Evolutionary conservation across 2,329 filamentous ascomycete species (phyloP).

Genomic region (Phaeosphaeria sp.): DNA sequence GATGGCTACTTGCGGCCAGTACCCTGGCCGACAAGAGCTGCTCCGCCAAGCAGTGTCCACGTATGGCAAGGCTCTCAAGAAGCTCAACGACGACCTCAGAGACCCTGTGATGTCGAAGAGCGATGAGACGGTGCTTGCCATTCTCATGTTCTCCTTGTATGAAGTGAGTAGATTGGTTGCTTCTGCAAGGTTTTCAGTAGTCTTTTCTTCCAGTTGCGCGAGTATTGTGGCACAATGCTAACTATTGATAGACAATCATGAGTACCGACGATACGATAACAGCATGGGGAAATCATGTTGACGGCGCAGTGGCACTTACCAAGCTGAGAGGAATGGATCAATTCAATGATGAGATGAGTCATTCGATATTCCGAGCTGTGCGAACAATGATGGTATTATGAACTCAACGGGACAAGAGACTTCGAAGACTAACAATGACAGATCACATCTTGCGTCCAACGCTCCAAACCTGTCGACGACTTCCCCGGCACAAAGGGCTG

Average conservation of each 20-base stretch:
- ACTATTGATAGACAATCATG: conserved; percentile 43
- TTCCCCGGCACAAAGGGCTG: conserved; percentile 47
- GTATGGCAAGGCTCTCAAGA: conserved; percentile 48
- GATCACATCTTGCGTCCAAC: conserved; percentile 50
- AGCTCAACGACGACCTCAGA: conserved; percentile 45
- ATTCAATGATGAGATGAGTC: conserved; percentile 45
- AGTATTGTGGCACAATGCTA: conserved; percentile 11
- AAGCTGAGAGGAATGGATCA: conserved; percentile 49
- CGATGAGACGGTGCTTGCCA: conserved; percentile 49
- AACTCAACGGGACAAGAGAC: background rate
- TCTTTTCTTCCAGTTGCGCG: conserved; percentile 13
- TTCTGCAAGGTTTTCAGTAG: conserved; percentile 24
- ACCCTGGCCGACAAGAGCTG: conserved; percentile 43
- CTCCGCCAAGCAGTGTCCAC: conserved; percentile 41
- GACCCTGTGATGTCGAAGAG: conserved; percentile 44
- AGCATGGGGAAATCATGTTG: conserved; percentile 50
- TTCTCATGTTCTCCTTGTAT: conserved; percentile 50
- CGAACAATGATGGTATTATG: conserved; percentile 49
- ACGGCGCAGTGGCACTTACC: conserved; percentile 49
- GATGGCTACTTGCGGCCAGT: conserved; percentile 47
- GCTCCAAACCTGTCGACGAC: conserved; percentile 46
- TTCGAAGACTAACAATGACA: conserved; percentile 13
- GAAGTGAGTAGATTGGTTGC: conserved; percentile 43
- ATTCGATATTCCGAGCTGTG: conserved; percentile 49
- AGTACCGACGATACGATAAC: conserved; percentile 45